These are phyloP conservation scores for Ambrosiella beaveri DNA, from an alignment of 2,329 filamentous ascomycete genomes.

Conservation along the genomic window DNA sequence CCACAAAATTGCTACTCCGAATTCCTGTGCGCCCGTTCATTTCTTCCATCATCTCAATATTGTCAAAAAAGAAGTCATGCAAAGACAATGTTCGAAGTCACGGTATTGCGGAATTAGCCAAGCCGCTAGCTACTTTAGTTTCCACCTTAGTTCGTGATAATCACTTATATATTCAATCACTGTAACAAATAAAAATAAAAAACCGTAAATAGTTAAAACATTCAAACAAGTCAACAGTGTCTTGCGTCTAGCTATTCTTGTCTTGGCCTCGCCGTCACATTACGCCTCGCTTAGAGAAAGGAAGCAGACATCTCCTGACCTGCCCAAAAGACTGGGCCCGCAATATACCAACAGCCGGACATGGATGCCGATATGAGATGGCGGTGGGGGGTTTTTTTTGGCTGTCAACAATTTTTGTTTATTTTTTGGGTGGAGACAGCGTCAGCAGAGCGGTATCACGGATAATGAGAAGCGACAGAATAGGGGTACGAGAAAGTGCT, in stretches of 20 bases:
- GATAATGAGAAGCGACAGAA: neutral
- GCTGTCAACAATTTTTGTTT: neutral
- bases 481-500: neutral
- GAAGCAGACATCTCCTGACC: too few species aligned
- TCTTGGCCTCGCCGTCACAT: neutral
- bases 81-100: too few species aligned
- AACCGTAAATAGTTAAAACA: neutral
- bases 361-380: too few species aligned
- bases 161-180: neutral
- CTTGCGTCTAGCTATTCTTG: neutral
- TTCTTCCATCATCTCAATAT: neutral
- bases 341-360: too few species aligned
- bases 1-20: neutral
- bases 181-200: neutral
- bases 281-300: neutral
- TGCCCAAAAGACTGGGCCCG: too few species aligned
- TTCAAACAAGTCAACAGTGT: neutral
- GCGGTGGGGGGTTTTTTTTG: neutral
- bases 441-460: neutral
- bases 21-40: neutral
- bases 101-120: too few species aligned
- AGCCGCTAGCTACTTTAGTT: too few species aligned
- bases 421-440: neutral
- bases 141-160: too few species aligned
- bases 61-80: neutral